Evolutionary conservation across 331 rosid genomes (phyloP), one percentile per base, ranked within the genome.

Genomic region (Malus hybrid): DNA sequence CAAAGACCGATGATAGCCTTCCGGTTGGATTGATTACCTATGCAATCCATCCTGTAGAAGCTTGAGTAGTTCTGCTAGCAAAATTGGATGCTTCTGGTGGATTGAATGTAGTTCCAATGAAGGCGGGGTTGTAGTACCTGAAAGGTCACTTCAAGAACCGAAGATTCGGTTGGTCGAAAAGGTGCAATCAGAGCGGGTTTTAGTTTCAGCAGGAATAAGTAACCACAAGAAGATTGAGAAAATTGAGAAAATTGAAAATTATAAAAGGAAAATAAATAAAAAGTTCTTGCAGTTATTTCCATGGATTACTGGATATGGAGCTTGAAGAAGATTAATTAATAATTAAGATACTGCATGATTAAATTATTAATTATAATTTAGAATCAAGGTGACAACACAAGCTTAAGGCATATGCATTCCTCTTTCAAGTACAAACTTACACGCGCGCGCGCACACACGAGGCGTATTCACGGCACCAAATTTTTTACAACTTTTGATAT

Each of bases 21-120:
- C 75, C 66, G 0, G 78, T 77, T 16, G 76, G 82, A 32, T 77
- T 77, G 71, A 81, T 72, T 7, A 67, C 81, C 85, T 62, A 81
- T 8, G 75, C 81, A 60, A 76, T 42, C 77, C 79, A 72, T 44
- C 77, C 82, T 34, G 28, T 30, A 12, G 85, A 44, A 60, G 39
- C 53, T 76, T 76, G 81, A n/a, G 48, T 58, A 26, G 75, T 72
- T 29, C 66, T 75, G 13, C 62, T 66, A 29, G 73, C 71, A 2
- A 50, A 75, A 39, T 32, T 71, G 56, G 63, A 75, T 32, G 63
- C 50, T 71, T 57, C 52, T 81, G 64, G 78, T 71, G 44, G 84
- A 76, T 60, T 73, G 71, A 22, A 66, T 76, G 70, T 81, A 66
- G 66, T 57, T 76, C 77, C 81, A 76, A 75, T 65, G 73, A 63